phyloP scores from a whole-genome alignment of 345 rosid genomes.

The Melastoma malabathricum region DNA sequence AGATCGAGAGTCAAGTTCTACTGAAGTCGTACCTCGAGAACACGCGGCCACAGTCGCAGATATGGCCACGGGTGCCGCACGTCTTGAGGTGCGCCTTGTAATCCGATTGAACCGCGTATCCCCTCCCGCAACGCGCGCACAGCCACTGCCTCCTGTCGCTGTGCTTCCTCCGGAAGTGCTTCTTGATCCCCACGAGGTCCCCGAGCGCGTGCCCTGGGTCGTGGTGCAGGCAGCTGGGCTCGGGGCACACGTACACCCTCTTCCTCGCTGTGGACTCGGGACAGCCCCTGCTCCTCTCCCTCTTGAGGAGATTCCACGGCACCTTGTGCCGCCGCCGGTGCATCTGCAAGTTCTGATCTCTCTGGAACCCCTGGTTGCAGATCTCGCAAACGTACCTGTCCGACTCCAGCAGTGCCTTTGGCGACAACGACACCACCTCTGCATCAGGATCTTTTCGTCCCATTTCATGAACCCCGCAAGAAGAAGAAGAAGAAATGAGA shows the following conservation, averaged over 20 bases:
- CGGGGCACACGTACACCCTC: slow-evolving; percentile 42
- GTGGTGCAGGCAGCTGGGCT: slow-evolving; percentile 15
- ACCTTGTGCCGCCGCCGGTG: slow-evolving; percentile 10
- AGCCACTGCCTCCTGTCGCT: slow-evolving; percentile 91
- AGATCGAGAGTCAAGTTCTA: background rate
- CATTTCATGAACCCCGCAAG: no score
- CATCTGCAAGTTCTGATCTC: slow-evolving; percentile 63
- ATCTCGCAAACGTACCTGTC: slow-evolving; percentile 50
- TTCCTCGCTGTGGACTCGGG: slow-evolving; percentile 22
- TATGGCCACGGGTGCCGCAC: slow-evolving; percentile 93
- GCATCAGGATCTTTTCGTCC: slow-evolving; percentile 35
- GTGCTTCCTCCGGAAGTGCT: slow-evolving; percentile 86
- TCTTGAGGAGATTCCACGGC: no score
- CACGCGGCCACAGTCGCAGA: slow-evolving; percentile 96
- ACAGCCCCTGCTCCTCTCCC: no score
- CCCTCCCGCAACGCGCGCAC: slow-evolving; percentile 79
- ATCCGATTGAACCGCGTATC: slow-evolving; percentile 93
- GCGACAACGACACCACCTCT: slow-evolving; percentile 50
- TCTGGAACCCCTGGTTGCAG: slow-evolving; percentile 51
- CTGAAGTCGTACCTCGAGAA: slow-evolving; percentile 57
- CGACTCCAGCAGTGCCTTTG: slow-evolving; percentile 29
- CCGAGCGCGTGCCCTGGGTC: slow-evolving; percentile 52
- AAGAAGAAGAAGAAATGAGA: no score
- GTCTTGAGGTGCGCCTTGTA: slow-evolving; percentile 96
- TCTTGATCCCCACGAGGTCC: slow-evolving; percentile 91